Percentiles rank a stretch among this genome's conserved stretches.
These are phyloP conservation scores for Schizochytrium sp. DNA, from an alignment of 108 stramenopile species.

Conservation along the genomic window DNA sequence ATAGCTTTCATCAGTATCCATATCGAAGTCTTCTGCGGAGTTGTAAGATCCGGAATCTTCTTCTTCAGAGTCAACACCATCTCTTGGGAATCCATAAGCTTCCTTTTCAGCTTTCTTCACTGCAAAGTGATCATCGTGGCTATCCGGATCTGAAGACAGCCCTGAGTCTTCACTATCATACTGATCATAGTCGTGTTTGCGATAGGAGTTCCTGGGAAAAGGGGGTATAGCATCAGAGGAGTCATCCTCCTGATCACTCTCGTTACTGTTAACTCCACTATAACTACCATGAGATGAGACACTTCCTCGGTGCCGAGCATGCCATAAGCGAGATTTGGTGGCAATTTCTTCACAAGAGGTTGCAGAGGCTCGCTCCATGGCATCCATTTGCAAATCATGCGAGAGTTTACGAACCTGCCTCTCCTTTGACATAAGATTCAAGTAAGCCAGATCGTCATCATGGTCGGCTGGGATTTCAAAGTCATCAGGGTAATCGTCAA, in stretches of 20 bases:
- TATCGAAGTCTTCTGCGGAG: background rate
- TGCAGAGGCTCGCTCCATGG: background rate
- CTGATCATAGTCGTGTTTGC: too few species aligned
- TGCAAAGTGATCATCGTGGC: too few species aligned
- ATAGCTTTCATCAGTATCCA: too few species aligned
- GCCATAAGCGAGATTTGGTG: slow-evolving; percentile 5
- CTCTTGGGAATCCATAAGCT: too few species aligned
- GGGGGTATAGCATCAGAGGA: too few species aligned
- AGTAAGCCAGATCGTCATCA: background rate
- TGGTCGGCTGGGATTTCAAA: slow-evolving; percentile 10
- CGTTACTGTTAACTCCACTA: background rate
- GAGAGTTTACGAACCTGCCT: background rate
- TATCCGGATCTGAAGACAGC: too few species aligned
- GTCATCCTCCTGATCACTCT: background rate
- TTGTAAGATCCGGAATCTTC: background rate
- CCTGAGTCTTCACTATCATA: too few species aligned
- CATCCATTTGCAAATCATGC: background rate
- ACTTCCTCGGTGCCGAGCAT: background rate
- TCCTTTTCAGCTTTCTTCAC: too few species aligned
- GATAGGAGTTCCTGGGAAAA: too few species aligned
- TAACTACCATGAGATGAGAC: background rate
- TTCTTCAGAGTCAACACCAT: background rate
- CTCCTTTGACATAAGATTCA: background rate
- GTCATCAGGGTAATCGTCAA: background rate
- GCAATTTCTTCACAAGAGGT: background rate